Evolutionary conservation across 2,329 filamentous ascomycete species (phyloP), one percentile per base, ranked within the genome.

Genomic region (Coniella vitis): DNA sequence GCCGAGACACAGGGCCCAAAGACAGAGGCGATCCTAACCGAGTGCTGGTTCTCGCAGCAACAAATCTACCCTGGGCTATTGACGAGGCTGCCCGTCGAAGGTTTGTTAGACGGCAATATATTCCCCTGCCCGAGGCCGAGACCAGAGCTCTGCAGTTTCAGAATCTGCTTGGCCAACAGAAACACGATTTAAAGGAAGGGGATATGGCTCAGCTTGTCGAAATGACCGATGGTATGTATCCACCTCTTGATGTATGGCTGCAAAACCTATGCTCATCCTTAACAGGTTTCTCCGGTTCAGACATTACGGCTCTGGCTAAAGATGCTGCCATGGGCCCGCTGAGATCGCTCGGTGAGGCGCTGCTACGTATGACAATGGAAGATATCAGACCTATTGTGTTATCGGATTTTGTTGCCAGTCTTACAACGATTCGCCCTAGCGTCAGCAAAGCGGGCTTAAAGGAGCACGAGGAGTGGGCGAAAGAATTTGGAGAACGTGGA

Each of bases 281-380:
- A 21, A 29, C 48, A 96, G 90, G 90, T n/a, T 98, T 95, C 69
- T 96, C 90, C 8, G 93, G 93, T 38, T 95, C 90, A 2, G 93
- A 98, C 61, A 95, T 98, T 56, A 97, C 93, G 19, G 90, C 93
- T 1, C 73, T 98, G 8, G 93, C 93, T 7, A 98, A 98, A 68
- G 93, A 98, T 63, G 93, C 93, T 8, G 93, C 93, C 3, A 98
- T 98, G 93, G 91, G 93, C 0, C 93, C 93, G 0, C 72, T 98
- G 12, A 81, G 93, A 29, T 91, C 89, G 46, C 73, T 97, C 2
- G 93, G 93, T 21, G 93, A 97, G 64, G 88, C 86, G 36, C 71
- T 98, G 25, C 74, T 98, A 31, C 83, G 87, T 56, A 97, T 94
- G 75, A 87, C 86, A 0, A 95, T 93, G 79, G 93, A 98, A 53